A percentile compares a stretch with the other conserved stretches of the same genome.
Evolutionary conservation across 176 grass and related monocot genomes (phyloP).

Genomic region (Hyparrhenia diplandra): DNA sequence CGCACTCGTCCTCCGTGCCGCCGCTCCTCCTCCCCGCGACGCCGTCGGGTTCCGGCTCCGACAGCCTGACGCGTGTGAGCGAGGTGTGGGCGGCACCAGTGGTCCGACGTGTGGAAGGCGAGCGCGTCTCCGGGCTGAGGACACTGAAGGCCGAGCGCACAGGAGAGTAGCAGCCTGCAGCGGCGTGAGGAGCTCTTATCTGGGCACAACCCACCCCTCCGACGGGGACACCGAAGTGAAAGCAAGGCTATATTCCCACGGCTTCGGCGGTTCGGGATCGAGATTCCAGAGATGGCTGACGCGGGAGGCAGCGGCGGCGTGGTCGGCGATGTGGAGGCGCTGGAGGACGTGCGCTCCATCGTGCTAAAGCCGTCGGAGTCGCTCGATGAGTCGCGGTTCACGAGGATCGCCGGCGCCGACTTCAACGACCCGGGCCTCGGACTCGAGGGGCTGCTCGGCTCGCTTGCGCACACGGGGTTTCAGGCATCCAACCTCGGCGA

Average conservation of each 20-base stretch:
- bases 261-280: background rate
- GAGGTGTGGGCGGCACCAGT: too few species aligned
- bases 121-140: too few species aligned
- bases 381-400: constrained; percentile 53
- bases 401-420: constrained; percentile 61
- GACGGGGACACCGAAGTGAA: too few species aligned
- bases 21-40: too few species aligned
- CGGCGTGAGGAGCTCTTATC: too few species aligned
- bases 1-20: too few species aligned
- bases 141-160: too few species aligned
- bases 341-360: constrained; percentile 54
- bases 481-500: constrained; percentile 81
- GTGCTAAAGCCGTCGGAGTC: constrained; percentile 71
- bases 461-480: constrained; percentile 63
- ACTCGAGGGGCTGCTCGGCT: constrained; percentile 45
- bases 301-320: background rate
- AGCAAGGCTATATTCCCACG: background rate
- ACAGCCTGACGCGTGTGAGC: too few species aligned
- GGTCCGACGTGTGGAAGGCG: too few species aligned
- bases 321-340: background rate
- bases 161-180: too few species aligned
- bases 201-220: too few species aligned
- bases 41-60: too few species aligned
- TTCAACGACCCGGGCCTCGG: constrained; percentile 65
- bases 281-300: background rate